phyloP scores from a whole-genome alignment of 2,329 filamentous ascomycete genomes.

The Emydomyces testavorans region DNA sequence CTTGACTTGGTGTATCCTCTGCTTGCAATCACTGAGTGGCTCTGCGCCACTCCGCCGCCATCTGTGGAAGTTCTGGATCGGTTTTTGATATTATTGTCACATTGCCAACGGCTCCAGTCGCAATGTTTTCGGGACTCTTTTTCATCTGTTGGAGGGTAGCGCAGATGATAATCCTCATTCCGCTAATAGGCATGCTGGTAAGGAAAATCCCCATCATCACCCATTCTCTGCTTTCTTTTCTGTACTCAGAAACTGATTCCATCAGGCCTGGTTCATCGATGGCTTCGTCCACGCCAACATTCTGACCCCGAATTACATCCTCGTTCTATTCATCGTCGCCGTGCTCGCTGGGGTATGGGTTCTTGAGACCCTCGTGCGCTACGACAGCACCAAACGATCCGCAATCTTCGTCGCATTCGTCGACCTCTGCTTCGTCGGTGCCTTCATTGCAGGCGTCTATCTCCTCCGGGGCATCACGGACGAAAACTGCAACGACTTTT shows the following conservation, averaged over 20 bases:
- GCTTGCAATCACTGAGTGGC: neutral
- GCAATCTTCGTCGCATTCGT: slow-evolving; percentile 49
- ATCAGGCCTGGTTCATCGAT: slow-evolving; percentile 50
- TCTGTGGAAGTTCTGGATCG: neutral
- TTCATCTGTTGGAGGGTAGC: slow-evolving; percentile 52
- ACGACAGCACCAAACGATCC: slow-evolving; percentile 48
- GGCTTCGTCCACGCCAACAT: slow-evolving; percentile 45
- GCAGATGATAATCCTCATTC: slow-evolving; percentile 52
- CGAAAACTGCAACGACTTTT: slow-evolving; percentile 57
- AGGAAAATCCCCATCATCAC: neutral
- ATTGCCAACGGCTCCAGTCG: slow-evolving; percentile 15
- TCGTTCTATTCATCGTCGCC: slow-evolving; percentile 54
- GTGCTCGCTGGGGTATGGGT: slow-evolving; percentile 51
- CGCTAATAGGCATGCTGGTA: slow-evolving; percentile 51
- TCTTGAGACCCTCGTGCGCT: slow-evolving; percentile 49
- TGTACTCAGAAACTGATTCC: neutral
- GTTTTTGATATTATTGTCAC: too few species aligned
- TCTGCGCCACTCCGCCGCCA: neutral
- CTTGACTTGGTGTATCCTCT: too few species aligned
- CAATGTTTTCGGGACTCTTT: slow-evolving; percentile 44
- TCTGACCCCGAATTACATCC: slow-evolving; percentile 49
- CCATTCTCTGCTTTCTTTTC: neutral
- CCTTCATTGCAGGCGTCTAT: slow-evolving; percentile 52
- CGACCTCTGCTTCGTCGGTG: slow-evolving; percentile 51
- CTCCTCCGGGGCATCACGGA: slow-evolving; percentile 45